Percentiles rank a stretch among this genome's conserved stretches.
Evolutionary conservation across 2,329 filamentous ascomycete species (phyloP).

Genomic region (Ascochyta fabae): DNA sequence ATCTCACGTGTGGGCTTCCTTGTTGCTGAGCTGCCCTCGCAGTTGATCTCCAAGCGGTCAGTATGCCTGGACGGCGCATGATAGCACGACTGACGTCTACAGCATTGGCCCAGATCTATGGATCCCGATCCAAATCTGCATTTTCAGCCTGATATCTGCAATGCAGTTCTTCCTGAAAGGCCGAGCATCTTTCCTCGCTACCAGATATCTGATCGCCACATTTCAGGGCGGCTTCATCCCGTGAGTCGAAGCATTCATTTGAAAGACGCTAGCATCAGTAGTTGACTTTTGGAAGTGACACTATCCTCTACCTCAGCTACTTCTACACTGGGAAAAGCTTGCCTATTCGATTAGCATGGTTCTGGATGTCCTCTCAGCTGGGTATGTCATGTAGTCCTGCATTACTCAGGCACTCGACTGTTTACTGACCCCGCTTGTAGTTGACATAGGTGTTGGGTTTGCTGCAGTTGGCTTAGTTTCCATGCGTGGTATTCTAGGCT

Average conservation of each 20-base stretch:
- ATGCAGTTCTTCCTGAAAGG: slow-evolving; percentile 70
- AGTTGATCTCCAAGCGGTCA: slow-evolving; percentile 49
- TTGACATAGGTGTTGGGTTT: slow-evolving; percentile 36
- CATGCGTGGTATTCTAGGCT: slow-evolving; percentile 49
- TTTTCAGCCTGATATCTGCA: slow-evolving; percentile 55
- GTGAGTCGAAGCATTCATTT: slow-evolving; percentile 48
- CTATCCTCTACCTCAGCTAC: slow-evolving; percentile 66
- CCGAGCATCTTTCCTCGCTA: slow-evolving; percentile 47
- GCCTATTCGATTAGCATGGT: slow-evolving; percentile 49
- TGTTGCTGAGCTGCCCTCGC: slow-evolving; percentile 50
- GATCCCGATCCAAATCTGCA: slow-evolving; percentile 50
- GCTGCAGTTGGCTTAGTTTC: slow-evolving; percentile 47
- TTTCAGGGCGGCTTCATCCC: slow-evolving; percentile 61
- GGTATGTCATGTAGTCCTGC: neutral
- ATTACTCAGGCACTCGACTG: neutral
- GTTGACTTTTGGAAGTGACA: slow-evolving; percentile 48
- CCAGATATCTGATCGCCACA: slow-evolving; percentile 48
- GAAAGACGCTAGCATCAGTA: neutral
- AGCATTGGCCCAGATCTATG: slow-evolving; percentile 47
- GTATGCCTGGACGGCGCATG: neutral
- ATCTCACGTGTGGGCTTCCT: slow-evolving; percentile 84
- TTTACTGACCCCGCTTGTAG: slow-evolving; percentile 50
- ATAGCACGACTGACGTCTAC: neutral
- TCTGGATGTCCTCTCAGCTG: slow-evolving; percentile 47
- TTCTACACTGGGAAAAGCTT: slow-evolving; percentile 50